phyloP scores from a whole-genome alignment of 2,329 filamentous ascomycete species.

The Hypoxylon sp. region DNA sequence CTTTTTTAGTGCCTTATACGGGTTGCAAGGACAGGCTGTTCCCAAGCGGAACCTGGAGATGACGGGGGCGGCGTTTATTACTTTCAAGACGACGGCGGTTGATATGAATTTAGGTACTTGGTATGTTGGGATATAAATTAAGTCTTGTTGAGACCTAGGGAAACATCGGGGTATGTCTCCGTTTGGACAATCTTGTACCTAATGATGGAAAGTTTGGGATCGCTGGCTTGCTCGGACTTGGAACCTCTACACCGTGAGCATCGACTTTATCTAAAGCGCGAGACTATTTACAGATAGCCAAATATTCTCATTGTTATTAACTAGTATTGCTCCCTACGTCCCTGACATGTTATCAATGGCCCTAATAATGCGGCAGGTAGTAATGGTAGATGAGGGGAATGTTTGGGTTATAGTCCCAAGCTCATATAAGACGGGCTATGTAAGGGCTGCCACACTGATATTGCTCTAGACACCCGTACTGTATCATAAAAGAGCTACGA shows the following conservation, averaged over 20 bases:
- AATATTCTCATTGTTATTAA: slow-evolving; percentile 14
- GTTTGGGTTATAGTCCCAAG: not conserved
- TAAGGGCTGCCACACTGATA: too few relatives aligned
- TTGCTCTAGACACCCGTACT: too few relatives aligned
- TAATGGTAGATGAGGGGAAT: not conserved
- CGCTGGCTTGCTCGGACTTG: slow-evolving; percentile 5
- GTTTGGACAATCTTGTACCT: slow-evolving; percentile 13
- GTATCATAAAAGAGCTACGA: not conserved
- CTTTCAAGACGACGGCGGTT: slow-evolving; percentile 1
- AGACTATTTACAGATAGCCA: slow-evolving; percentile 15
- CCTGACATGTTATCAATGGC: not conserved
- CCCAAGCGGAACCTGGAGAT: slow-evolving; percentile 16
- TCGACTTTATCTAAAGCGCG: slow-evolving; percentile 4
- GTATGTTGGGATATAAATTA: not conserved
- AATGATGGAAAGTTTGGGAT: slow-evolving; percentile 12
- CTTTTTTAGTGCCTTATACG: slow-evolving; percentile 26
- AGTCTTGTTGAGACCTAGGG: not conserved
- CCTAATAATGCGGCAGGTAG: not conserved
- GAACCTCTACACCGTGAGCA: slow-evolving; percentile 4
- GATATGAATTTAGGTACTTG: slow-evolving; percentile 1
- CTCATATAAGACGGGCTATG: not conserved
- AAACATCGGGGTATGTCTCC: not conserved
- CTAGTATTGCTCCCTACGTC: not conserved
- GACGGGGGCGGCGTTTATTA: slow-evolving; percentile 27
- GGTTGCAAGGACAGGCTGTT: slow-evolving; percentile 15